Base-by-base conservation (phyloP, 495 filamentous ascomycete genomes). In the Aspergillus hancockii region DNA sequence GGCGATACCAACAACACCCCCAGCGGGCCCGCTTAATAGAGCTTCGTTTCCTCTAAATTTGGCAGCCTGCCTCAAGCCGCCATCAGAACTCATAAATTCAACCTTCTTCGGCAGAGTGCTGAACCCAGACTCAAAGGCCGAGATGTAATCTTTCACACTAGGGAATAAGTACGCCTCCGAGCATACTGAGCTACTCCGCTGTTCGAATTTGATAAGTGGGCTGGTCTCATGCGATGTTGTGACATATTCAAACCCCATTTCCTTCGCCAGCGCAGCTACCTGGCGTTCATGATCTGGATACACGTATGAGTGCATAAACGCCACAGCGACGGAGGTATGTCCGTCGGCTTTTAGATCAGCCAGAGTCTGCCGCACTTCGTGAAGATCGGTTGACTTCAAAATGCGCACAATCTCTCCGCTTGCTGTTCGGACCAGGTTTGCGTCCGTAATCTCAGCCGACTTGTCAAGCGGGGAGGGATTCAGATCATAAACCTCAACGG, bases 1-100 rank as follows among this genome's bases (percentile, higher is more conserved):
- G 25, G 94, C 93, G 71, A 97, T 97, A 8, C 94, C 94, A 3
- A 98, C 93, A 2, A 92, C 89, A 25, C 90, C 85, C 52, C 83
- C 85, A 40, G 84, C 84, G 21, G 84, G 83, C 0, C 84, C 84
- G 25, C 82, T 84, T 0, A 87, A 62, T 49, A 88, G 84, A 2
- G 82, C 83, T 58, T 80, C 79, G 31, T 85, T 60, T 6, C 85
- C 84, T 41, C 76, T 83, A 60, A 88, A 86, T 51, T 75, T 79
- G 49, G 72, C 74, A 46, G 83, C 80, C 53, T 83, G 78, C 7
- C 82, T 79, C 22, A 85, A 66, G 10, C 81, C 81, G 53, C 81
- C 81, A 54, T 84, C 81, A 0, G 80, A 82, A 55, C 82, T 79
- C 79, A 83, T 83, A 58, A 84, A 81, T 54, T 83, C 80, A 57